These are phyloP conservation scores for Umbelopsis isabellina DNA, from an alignment of 192 early-diverging fungal species.

Conservation along the genomic window DNA sequence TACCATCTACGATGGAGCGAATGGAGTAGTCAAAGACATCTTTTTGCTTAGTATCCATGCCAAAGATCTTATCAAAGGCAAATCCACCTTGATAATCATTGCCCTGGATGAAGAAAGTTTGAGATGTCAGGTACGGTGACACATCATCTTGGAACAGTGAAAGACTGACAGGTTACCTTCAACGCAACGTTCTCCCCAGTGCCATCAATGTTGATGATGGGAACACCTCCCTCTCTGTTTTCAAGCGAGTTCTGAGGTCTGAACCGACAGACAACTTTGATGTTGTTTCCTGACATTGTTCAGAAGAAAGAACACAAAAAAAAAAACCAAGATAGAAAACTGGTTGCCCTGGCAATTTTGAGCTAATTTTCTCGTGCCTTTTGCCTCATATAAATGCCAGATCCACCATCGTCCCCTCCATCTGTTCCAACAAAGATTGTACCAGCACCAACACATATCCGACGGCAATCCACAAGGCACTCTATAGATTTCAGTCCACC, in stretches of 20 bases:
- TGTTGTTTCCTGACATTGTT: slow-evolving; percentile 75
- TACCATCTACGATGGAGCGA: slow-evolving; percentile 91
- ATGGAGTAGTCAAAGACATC: slow-evolving; percentile 93
- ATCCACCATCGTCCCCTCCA: slow-evolving; percentile 23
- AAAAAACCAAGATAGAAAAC: slow-evolving; percentile 22
- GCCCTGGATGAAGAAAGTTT: slow-evolving; percentile 36
- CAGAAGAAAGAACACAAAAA: slow-evolving; percentile 9
- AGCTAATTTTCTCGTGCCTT: slow-evolving; percentile 24
- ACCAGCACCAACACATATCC: slow-evolving; percentile 12
- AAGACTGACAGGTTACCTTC: slow-evolving; percentile 26
- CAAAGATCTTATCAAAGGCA: slow-evolving; percentile 93
- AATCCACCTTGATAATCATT: slow-evolving; percentile 74
- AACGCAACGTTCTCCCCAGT: slow-evolving; percentile 63
- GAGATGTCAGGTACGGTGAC: not conserved
- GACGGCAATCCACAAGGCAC: slow-evolving; percentile 18
- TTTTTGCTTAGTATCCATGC: slow-evolving; percentile 79
- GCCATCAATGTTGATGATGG: slow-evolving; percentile 80
- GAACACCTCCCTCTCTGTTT: slow-evolving; percentile 87
- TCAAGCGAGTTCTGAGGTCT: slow-evolving; percentile 94
- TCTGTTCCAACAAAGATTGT: slow-evolving; percentile 15
- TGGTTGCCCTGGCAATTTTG: slow-evolving; percentile 13
- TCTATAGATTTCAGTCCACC: slow-evolving; percentile 14
- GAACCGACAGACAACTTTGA: slow-evolving; percentile 97
- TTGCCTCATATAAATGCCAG: slow-evolving; percentile 19
- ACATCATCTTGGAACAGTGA: slow-evolving; percentile 2